phyloP scores from a whole-genome alignment of 1,284 basidiomycete genomes.

The Leccinum variabile region DNA sequence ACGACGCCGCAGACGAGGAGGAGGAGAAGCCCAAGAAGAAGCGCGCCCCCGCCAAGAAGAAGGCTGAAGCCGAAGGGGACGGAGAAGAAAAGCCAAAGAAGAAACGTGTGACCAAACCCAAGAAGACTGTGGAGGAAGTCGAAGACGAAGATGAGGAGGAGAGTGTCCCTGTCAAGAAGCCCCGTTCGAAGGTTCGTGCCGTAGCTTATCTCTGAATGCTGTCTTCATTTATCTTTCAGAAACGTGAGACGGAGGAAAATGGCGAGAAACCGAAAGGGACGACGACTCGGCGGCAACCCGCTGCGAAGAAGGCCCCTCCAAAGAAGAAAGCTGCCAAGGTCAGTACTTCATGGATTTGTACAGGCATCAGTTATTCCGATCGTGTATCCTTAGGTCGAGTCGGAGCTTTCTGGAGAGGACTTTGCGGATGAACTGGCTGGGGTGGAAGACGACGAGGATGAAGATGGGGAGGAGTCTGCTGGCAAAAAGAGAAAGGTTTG shows the following conservation, averaged over 20 bases:
- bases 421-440: constrained; percentile 34
- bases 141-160: constrained; percentile 41
- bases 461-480: constrained; percentile 26
- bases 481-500: constrained; percentile 37
- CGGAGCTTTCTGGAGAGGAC: constrained; percentile 34
- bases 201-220: constrained; percentile 6
- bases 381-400: constrained; percentile 27
- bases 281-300: constrained; percentile 19
- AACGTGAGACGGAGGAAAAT: constrained; percentile 37
- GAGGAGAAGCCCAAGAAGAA: constrained; percentile 43
- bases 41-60: constrained; percentile 41
- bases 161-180: constrained; percentile 39
- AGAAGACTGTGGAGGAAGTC: constrained; percentile 42
- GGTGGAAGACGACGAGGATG: constrained; percentile 33
- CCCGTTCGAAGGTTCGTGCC: constrained; percentile 41
- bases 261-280: constrained; percentile 44
- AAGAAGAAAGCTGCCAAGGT: constrained; percentile 40
- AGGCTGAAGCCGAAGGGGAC: constrained; percentile 44
- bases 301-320: constrained; percentile 28
- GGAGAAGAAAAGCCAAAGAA: constrained; percentile 41
- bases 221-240: constrained; percentile 34
- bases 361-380: background rate
- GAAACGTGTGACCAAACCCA: constrained; percentile 39
- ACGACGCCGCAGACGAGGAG: constrained; percentile 46
- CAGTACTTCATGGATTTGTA: constrained; percentile 15